Evolutionary conservation across 1,139 yeast species (phyloP), one percentile per base, ranked within the genome.

Genomic region (Pneumocystis jirovecii): DNA sequence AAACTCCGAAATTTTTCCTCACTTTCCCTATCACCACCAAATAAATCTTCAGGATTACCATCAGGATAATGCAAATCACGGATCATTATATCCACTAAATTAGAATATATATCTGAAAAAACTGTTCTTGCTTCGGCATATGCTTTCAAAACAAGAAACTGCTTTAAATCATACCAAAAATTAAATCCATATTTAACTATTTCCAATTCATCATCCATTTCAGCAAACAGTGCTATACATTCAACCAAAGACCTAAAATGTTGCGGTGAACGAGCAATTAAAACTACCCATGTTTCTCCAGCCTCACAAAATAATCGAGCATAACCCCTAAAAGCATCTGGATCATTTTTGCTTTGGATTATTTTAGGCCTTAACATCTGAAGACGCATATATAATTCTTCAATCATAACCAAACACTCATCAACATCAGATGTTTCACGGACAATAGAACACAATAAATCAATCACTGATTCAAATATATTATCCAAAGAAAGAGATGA

Each of bases 1-100:
- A 91, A 93, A 66, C 89, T 95, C 72, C 89, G 85, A 74, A 95
- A 95, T 74, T 89, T 89, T 73, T 93, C 99, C 74, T 90, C 96
- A 67, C 84, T 88, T 74, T 90, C 97, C 68, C 81, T 81, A 71
- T 85, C 86, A 50, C 85, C 85, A 61, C 78, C 79, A 69, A 85
- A 85, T 60, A 82, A 73, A 61, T 66, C 65, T 12, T 45, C 50
- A 17, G 63, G 64, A 62, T 67, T 57, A 2, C 77, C 80, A 19
- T 78, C 74, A 8, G 97, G 98, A 74, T 91, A 91, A 65, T 84
- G 83, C 69, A 95, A 78, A 73, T 87, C 96, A 61, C 77, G 77
- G 64, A 89, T 83, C 69, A 91, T 84, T 60, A 89, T 81, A 65
- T 81, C 81, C 50, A 89, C 82, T 68, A 95, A 80, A 67, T 83